phyloP scores from a whole-genome alignment of 2,329 filamentous ascomycete species.

The Intubia oerlemansii region DNA sequence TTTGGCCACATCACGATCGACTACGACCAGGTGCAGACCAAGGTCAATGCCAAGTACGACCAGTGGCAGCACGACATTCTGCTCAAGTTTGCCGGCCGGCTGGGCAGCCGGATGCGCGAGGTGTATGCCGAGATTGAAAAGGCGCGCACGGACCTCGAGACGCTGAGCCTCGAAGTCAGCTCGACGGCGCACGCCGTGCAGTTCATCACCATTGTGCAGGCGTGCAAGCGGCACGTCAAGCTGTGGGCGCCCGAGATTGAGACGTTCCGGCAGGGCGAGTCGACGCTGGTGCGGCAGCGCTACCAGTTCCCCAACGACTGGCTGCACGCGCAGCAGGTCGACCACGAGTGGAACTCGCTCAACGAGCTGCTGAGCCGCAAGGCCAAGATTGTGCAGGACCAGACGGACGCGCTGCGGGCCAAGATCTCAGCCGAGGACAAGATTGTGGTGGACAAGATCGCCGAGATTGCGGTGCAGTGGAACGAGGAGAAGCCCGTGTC shows the following conservation, averaged over 20 bases:
- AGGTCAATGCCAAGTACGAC: constrained; percentile 97
- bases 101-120: constrained; percentile 79
- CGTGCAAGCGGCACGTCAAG: constrained; percentile 84
- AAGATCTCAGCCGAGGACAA: constrained; percentile 92
- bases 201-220: constrained; percentile 95
- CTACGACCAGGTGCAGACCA: constrained; percentile 95
- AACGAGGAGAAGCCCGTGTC: constrained; percentile 94
- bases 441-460: constrained; percentile 72
- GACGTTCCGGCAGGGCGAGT: constrained; percentile 87
- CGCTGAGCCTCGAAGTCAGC: constrained; percentile 77
- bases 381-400: constrained; percentile 86
- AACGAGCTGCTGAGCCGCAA: constrained; percentile 85
- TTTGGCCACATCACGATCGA: constrained; percentile 93
- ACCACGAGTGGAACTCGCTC: constrained; percentile 84
- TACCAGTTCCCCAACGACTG: constrained; percentile 90
- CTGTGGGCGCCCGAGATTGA: constrained; percentile 91
- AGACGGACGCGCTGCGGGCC: constrained; percentile 81
- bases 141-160: constrained; percentile 73
- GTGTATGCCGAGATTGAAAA: constrained; percentile 83
- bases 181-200: constrained; percentile 94
- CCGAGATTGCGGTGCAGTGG: constrained; percentile 71
- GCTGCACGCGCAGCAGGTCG: constrained; percentile 89
- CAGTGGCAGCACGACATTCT: constrained; percentile 98
- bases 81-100: constrained; percentile 73
- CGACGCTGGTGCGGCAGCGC: constrained; percentile 71